A percentile compares a stretch with the other conserved stretches of the same genome.
Evolutionary conservation across 2,329 filamentous ascomycete genomes (phyloP).

Genomic region (Aureobasidium sp.): DNA sequence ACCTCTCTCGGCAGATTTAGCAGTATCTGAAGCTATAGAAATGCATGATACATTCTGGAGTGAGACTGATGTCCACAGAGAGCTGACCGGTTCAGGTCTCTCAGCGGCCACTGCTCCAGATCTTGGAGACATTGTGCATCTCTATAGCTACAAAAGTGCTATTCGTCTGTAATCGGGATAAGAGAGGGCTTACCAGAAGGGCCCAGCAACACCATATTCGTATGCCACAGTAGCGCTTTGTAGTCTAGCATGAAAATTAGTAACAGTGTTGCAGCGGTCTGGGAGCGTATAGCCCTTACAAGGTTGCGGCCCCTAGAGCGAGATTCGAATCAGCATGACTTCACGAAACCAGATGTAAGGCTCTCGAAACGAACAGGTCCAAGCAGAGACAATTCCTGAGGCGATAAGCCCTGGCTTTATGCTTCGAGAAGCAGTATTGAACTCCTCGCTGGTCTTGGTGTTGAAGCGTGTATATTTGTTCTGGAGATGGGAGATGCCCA

Average conservation of each 20-base stretch:
- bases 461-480: constrained; percentile 46
- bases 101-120: too few species aligned
- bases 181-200: neutral
- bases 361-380: constrained; percentile 55
- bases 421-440: constrained; percentile 75
- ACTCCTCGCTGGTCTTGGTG: constrained; percentile 81
- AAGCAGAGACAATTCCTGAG: constrained; percentile 77
- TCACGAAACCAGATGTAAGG: too few species aligned
- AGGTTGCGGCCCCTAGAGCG: constrained; percentile 24
- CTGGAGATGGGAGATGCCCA: constrained; percentile 20
- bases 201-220: constrained; percentile 25
- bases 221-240: constrained; percentile 30
- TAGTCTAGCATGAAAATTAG: constrained; percentile 12
- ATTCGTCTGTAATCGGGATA: neutral
- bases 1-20: too few species aligned
- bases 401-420: constrained; percentile 82
- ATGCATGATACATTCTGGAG: too few species aligned
- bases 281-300: constrained; percentile 10
- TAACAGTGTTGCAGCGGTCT: too few species aligned
- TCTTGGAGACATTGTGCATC: too few species aligned
- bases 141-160: too few species aligned
- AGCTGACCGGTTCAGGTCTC: too few species aligned
- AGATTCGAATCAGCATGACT: neutral
- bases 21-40: too few species aligned
- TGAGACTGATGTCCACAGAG: too few species aligned